Evolutionary conservation across 1,284 basidiomycete genomes (phyloP), one percentile per base, ranked within the genome.

Genomic region (Neotropicomus parvogracilis): DNA sequence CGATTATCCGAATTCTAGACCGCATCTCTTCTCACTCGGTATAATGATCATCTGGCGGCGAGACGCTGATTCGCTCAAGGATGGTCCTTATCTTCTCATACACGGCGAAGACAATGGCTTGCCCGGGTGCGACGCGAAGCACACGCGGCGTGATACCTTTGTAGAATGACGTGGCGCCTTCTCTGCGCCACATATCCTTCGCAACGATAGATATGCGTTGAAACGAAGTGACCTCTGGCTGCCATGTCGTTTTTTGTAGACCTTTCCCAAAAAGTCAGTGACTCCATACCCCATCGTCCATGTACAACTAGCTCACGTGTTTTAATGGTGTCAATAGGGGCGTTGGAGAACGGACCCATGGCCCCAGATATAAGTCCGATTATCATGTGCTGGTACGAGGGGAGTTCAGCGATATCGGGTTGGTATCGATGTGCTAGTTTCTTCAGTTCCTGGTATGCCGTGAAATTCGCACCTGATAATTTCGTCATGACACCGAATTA

Each of bases 81-180:
- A 78, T 48, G 59, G 65, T 70, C 66, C 87, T 83, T 52, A 94
- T 85, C 46, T 85, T 78, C 74, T 97, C 93, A 62, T 95, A 95
- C 26, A 95, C 92, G 34, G 90, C 88, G 60, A 92, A 92, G 32
- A 92, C 90, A 54, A 92, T 85, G 5, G 90, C 90, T 68, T 95
- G 88, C 2, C 94, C 94, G 10, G 97, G 95, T 1, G 97, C 97
- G 40, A 99, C 95, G 58, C 97, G 85, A 56, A 97, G 76, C 34
- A 99, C 94, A 47, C 97, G 81, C 36, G 97, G 95, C 3, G 95
- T 98, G 69, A 99, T 98, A 43, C 95, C 92, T 73, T 94, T 95
- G 74, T 95, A 97, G 71, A 98, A 97, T 47, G 94, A 94, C 44
- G 73, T 73, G 16, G 87, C 73, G 29, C 95, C 95, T 71, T 99